These are phyloP conservation scores for Beauveria bassiana DNA, from an alignment of 2,329 filamentous ascomycete species.

Conservation along the genomic window DNA sequence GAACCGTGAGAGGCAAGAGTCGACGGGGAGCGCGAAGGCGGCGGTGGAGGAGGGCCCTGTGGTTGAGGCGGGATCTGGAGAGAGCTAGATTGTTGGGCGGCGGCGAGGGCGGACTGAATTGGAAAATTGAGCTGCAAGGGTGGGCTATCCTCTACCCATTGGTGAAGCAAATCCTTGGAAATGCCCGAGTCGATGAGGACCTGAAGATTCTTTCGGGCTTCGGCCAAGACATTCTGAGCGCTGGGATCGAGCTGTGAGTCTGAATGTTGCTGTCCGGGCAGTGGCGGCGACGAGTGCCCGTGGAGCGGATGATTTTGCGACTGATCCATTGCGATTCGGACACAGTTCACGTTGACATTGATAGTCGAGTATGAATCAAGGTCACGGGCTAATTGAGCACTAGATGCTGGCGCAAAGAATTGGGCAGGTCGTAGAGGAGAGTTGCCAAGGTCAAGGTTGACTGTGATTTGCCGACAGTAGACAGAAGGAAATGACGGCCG, in stretches of 20 bases:
- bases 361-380: neutral
- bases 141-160: conserved; percentile 32
- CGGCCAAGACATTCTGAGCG: conserved; percentile 36
- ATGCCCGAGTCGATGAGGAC: conserved; percentile 37
- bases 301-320: conserved; percentile 22
- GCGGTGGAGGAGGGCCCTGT: conserved; percentile 13
- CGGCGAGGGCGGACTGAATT: conserved; percentile 9
- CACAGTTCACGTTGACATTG: conserved; percentile 20
- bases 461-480: neutral
- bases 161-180: conserved; percentile 34
- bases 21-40: conserved; percentile 13
- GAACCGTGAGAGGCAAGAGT: conserved; percentile 9
- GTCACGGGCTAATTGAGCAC: neutral
- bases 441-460: neutral
- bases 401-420: neutral
- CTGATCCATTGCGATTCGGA: conserved; percentile 23
- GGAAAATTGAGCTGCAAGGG: conserved; percentile 23
- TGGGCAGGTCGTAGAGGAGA: neutral
- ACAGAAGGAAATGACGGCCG: neutral
- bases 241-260: conserved; percentile 25
- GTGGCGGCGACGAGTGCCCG: conserved; percentile 18
- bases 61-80: conserved; percentile 14
- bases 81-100: conserved; percentile 4
- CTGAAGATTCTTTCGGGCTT: conserved; percentile 38
- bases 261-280: conserved; percentile 16